Percentiles rank a stretch among this genome's conserved stretches.
Conservation (phyloP, 352 stramenopile species). For the Phytophthora pini region DNA sequence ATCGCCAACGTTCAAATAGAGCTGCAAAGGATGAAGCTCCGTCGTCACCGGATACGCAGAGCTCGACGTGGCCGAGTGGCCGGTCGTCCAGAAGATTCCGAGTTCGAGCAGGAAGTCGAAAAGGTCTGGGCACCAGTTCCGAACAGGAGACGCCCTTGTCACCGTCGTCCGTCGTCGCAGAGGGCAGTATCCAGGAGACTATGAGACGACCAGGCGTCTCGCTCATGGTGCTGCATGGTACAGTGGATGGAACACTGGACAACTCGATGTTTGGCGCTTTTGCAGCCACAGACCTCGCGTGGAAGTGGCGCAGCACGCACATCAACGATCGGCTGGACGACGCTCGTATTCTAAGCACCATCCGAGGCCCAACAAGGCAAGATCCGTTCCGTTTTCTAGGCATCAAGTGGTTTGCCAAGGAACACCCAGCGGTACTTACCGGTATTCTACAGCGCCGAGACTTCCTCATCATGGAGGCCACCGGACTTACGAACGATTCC, state of each 20-base stretch:
- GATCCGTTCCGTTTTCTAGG: slow-evolving; percentile 57
- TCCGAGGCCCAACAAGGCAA: slow-evolving; percentile 36
- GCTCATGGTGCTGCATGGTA: slow-evolving; percentile 49
- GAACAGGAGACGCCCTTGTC: slow-evolving; percentile 7
- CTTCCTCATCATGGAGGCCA: slow-evolving; percentile 38
- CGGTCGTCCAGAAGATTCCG: neutral
- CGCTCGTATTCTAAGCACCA: slow-evolving; percentile 40
- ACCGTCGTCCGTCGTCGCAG: slow-evolving; percentile 5
- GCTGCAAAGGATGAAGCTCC: neutral
- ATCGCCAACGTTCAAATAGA: slow-evolving; percentile 22
- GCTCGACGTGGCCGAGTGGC: neutral
- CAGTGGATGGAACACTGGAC: slow-evolving; percentile 56
- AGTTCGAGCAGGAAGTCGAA: slow-evolving; percentile 3
- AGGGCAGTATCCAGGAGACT: slow-evolving; percentile 28
- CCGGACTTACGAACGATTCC: slow-evolving; percentile 22
- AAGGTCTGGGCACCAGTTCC: neutral
- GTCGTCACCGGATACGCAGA: neutral
- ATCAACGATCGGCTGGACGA: slow-evolving; percentile 57
- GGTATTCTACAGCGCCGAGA: slow-evolving; percentile 47
- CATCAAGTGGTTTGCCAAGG: slow-evolving; percentile 61
- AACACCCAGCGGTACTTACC: slow-evolving; percentile 35
- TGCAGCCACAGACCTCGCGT: slow-evolving; percentile 47
- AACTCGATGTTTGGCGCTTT: slow-evolving; percentile 58
- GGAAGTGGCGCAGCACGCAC: slow-evolving; percentile 53
- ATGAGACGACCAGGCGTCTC: slow-evolving; percentile 39